Conservation (phyloP, 1,284 basidiomycete genomes). For the Tremellales sp. region DNA sequence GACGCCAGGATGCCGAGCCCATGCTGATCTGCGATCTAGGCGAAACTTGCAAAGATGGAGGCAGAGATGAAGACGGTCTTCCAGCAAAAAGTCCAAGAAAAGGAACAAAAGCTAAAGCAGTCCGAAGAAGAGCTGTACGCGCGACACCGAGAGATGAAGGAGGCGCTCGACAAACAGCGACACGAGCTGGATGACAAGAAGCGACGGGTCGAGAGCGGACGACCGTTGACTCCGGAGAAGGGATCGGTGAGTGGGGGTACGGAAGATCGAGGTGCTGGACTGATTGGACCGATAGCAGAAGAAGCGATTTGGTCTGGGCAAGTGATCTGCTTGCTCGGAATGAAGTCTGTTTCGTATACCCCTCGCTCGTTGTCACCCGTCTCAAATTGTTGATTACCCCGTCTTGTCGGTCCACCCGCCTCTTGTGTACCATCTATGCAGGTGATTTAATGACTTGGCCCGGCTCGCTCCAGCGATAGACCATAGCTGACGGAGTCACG, state of each 20-base stretch:
- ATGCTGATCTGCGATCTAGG: slow-evolving; percentile 41
- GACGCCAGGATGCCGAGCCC: not conserved
- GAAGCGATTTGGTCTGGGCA: slow-evolving; percentile 45
- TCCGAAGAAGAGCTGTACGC: slow-evolving; percentile 97
- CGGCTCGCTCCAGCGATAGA: too few relatives aligned
- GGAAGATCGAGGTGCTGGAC: not conserved
- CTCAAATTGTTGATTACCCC: too few relatives aligned
- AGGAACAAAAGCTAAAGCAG: slow-evolving; percentile 96
- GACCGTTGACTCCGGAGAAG: slow-evolving; percentile 94
- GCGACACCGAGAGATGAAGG: slow-evolving; percentile 97
- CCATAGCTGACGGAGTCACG: too few relatives aligned
- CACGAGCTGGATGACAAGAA: slow-evolving; percentile 97
- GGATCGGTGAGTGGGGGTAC: slow-evolving; percentile 40
- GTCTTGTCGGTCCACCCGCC: too few relatives aligned
- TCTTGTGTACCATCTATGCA: too few relatives aligned
- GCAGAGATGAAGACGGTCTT: slow-evolving; percentile 99
- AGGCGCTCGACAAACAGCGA: slow-evolving; percentile 94
- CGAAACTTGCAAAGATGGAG: slow-evolving; percentile 97
- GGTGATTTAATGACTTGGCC: too few relatives aligned
- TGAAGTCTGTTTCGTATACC: too few relatives aligned
- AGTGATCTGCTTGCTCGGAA: too few relatives aligned
- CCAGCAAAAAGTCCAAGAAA: slow-evolving; percentile 98
- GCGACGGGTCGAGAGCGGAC: slow-evolving; percentile 87
- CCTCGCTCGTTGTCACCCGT: too few relatives aligned
- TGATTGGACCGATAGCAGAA: slow-evolving; percentile 23